Percentiles rank a stretch among this genome's conserved stretches.
Evolutionary conservation across 2,329 filamentous ascomycete species (phyloP).

Genomic region (Onygenales sp.): DNA sequence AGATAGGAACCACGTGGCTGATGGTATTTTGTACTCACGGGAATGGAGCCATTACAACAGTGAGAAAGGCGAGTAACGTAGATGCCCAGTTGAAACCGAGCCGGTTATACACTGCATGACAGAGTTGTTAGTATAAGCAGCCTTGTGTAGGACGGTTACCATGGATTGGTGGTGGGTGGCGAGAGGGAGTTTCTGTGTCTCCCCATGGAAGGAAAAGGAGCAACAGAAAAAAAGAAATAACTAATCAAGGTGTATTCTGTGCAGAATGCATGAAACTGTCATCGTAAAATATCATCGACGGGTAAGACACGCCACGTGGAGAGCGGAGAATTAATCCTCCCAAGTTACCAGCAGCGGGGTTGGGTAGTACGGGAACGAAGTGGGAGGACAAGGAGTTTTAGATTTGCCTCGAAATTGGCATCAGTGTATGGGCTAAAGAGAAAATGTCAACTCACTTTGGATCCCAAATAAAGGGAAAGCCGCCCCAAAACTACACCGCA

Average conservation of each 20-base stretch:
- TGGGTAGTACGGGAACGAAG: constrained; percentile 29
- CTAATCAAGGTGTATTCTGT: too few relatives aligned
- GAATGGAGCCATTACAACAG: constrained; percentile 35
- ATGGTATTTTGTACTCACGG: constrained; percentile 26
- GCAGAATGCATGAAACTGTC: too few relatives aligned
- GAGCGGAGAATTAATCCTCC: too few relatives aligned
- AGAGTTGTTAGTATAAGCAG: neutral
- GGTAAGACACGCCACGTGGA: too few relatives aligned
- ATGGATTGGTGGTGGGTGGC: too few relatives aligned
- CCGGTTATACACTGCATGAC: constrained; percentile 33
- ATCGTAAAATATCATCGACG: too few relatives aligned
- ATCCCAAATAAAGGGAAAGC: constrained; percentile 67
- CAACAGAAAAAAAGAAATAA: too few relatives aligned
- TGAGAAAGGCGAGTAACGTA: constrained; percentile 34
- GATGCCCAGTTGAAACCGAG: constrained; percentile 39
- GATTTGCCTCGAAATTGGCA: neutral
- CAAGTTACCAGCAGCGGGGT: constrained; percentile 12
- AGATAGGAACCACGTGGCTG: too few relatives aligned
- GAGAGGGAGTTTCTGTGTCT: too few relatives aligned
- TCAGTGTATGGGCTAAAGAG: neutral
- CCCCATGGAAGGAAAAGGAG: too few relatives aligned
- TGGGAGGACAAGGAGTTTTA: neutral
- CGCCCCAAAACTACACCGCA: constrained; percentile 69
- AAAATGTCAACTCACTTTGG: constrained; percentile 32
- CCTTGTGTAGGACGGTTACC: neutral